These are phyloP conservation scores for Pseudophaeomoniella oleicola DNA, from an alignment of 2,329 filamentous ascomycete species.

Conservation along the genomic window DNA sequence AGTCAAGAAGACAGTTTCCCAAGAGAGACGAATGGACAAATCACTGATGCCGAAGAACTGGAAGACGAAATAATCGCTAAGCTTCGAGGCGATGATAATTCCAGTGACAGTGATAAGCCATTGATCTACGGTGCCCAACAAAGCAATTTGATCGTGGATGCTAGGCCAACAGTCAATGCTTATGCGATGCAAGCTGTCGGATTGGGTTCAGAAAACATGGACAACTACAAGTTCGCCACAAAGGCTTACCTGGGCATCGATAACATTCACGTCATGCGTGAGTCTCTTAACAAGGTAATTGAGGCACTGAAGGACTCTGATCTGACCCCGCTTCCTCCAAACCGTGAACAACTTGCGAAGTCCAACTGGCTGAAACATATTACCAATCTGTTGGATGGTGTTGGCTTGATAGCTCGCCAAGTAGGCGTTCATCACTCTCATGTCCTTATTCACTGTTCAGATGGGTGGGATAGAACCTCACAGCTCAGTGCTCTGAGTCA, in stretches of 20 bases:
- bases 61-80: slow-evolving; percentile 53
- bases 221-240: slow-evolving; percentile 81
- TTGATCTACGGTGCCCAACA: slow-evolving; percentile 84
- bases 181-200: slow-evolving; percentile 88
- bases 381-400: slow-evolving; percentile 66
- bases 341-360: slow-evolving; percentile 62
- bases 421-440: slow-evolving; percentile 89
- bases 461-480: slow-evolving; percentile 95
- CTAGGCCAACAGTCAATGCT: slow-evolving; percentile 84
- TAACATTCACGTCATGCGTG: slow-evolving; percentile 97
- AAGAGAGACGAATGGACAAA: slow-evolving; percentile 28
- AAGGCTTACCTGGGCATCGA: slow-evolving; percentile 92
- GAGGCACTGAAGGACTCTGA: slow-evolving; percentile 89
- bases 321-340: slow-evolving; percentile 67
- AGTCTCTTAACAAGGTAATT: slow-evolving; percentile 73
- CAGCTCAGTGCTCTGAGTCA: slow-evolving; percentile 86
- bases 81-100: slow-evolving; percentile 42
- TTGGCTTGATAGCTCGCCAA: slow-evolving; percentile 69
- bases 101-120: slow-evolving; percentile 33
- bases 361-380: slow-evolving; percentile 92
- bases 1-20: slow-evolving; percentile 36
- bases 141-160: slow-evolving; percentile 88
- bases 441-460: slow-evolving; percentile 92
- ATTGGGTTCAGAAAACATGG: slow-evolving; percentile 93
- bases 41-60: slow-evolving; percentile 47